These are phyloP conservation scores for Verbascum thapsus DNA, from an alignment of 257 asterid species.

Conservation along the genomic window DNA sequence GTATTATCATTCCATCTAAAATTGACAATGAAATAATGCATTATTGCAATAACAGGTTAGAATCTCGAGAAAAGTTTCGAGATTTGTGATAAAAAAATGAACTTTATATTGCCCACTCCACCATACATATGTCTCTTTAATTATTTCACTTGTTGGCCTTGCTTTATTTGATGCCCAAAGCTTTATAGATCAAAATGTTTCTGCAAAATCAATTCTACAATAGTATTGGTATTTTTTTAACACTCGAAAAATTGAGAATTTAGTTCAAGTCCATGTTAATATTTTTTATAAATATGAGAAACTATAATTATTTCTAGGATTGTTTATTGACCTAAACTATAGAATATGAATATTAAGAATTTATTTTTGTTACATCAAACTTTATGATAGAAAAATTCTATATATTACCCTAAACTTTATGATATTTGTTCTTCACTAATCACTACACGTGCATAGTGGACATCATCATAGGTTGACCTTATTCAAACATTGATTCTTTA, in stretches of 20 bases:
- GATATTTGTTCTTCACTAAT: slow-evolving; percentile 19
- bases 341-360: too few species aligned
- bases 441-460: slow-evolving; percentile 50
- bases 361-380: too few species aligned
- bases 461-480: slow-evolving; percentile 50
- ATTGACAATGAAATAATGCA: slow-evolving; percentile 4
- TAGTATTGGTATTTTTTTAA: too few species aligned
- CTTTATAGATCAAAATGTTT: neutral
- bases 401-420: slow-evolving; percentile 8
- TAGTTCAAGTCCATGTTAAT: too few species aligned
- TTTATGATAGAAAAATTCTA: too few species aligned
- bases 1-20: slow-evolving; percentile 6
- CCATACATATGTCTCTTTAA: slow-evolving; percentile 16
- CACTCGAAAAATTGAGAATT: too few species aligned
- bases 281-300: too few species aligned
- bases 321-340: too few species aligned
- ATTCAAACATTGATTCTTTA: slow-evolving; percentile 44
- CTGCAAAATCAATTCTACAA: neutral
- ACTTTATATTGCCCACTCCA: slow-evolving; percentile 21
- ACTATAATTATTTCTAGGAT: too few species aligned
- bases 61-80: slow-evolving; percentile 58
- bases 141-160: slow-evolving; percentile 19
- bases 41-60: slow-evolving; percentile 43
- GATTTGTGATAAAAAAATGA: slow-evolving; percentile 47
- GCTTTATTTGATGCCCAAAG: slow-evolving; percentile 23